Conservation (phyloP, 371 early-diverging fungal genomes). For the Syncephalastrum sp. region DNA sequence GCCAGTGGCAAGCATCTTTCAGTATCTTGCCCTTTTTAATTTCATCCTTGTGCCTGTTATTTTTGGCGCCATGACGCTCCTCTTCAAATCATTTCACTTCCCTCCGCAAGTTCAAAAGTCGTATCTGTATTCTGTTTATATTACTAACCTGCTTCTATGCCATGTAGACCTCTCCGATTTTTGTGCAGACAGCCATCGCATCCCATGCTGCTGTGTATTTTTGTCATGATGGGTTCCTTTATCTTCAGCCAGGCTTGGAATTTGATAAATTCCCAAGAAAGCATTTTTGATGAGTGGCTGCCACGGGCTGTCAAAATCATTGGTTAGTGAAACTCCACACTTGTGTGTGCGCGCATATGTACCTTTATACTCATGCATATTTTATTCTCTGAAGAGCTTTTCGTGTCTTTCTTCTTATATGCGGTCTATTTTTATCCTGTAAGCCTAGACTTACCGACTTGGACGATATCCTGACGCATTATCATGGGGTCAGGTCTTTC, state of each 20-base stretch:
- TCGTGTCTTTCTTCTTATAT: slow-evolving; percentile 48
- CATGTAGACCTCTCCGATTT: slow-evolving; percentile 39
- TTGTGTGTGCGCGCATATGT: neutral
- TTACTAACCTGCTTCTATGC: too few species aligned
- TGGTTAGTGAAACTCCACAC: slow-evolving; percentile 23
- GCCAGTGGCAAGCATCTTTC: slow-evolving; percentile 21
- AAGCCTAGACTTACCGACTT: neutral
- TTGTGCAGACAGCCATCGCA: slow-evolving; percentile 45
- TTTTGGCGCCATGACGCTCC: slow-evolving; percentile 31
- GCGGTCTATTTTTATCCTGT: slow-evolving; percentile 54
- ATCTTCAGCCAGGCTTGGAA: slow-evolving; percentile 54
- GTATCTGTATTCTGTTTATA: too few species aligned
- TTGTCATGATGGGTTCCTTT: slow-evolving; percentile 46
- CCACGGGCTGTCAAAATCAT: slow-evolving; percentile 44
- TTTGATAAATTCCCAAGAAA: slow-evolving; percentile 40
- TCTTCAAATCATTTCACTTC: slow-evolving; percentile 25
- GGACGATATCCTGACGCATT: neutral
- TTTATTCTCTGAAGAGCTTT: slow-evolving; percentile 26
- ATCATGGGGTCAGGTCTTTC: slow-evolving; percentile 23
- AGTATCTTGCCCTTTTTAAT: slow-evolving; percentile 39
- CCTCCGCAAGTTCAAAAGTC: slow-evolving; percentile 31
- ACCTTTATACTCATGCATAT: neutral
- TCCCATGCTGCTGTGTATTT: slow-evolving; percentile 38
- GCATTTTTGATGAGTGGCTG: slow-evolving; percentile 44
- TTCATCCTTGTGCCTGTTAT: slow-evolving; percentile 34